Percentiles rank a stretch among this genome's conserved stretches.
phyloP scores from a whole-genome alignment of 225 moss, liverwort and hornwort species.

The Sphagnum contortum region DNA sequence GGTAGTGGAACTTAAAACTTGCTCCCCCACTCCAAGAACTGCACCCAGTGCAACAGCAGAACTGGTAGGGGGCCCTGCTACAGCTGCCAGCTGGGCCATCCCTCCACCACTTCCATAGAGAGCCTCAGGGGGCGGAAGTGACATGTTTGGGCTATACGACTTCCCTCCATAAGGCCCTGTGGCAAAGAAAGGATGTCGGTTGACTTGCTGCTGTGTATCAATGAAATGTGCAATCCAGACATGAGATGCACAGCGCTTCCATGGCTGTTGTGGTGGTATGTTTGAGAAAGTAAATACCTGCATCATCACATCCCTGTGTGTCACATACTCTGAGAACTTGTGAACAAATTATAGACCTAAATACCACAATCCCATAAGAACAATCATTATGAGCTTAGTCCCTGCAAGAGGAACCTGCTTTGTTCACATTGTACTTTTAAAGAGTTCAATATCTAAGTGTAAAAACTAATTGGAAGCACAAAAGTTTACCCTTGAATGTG shows the following conservation, averaged over 20 bases:
- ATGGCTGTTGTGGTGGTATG: slow-evolving; percentile 27
- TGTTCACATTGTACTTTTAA: background rate
- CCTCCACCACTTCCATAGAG: slow-evolving; percentile 31
- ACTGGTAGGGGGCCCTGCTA: slow-evolving; percentile 8
- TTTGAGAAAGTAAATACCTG: slow-evolving; percentile 4
- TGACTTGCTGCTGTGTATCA: slow-evolving; percentile 68
- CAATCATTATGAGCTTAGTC: too few species aligned
- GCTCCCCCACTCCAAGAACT: slow-evolving; percentile 24
- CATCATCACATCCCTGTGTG: background rate
- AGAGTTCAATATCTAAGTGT: background rate
- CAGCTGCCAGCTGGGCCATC: slow-evolving; percentile 10
- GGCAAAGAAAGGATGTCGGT: slow-evolving; percentile 43
- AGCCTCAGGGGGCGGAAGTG: slow-evolving; percentile 45
- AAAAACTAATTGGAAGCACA: background rate
- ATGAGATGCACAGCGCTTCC: slow-evolving; percentile 81
- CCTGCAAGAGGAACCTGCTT: too few species aligned
- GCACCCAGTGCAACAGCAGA: slow-evolving; percentile 4
- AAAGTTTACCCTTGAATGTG: background rate
- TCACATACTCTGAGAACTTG: too few species aligned
- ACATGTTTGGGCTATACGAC: slow-evolving; percentile 73
- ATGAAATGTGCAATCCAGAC: slow-evolving; percentile 90
- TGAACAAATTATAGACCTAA: too few species aligned
- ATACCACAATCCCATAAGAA: too few species aligned
- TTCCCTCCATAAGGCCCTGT: slow-evolving; percentile 37
- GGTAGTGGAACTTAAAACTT: slow-evolving; percentile 38